phyloP scores from a whole-genome alignment of 2,329 filamentous ascomycete genomes.

The Aspergillus jensenii region DNA sequence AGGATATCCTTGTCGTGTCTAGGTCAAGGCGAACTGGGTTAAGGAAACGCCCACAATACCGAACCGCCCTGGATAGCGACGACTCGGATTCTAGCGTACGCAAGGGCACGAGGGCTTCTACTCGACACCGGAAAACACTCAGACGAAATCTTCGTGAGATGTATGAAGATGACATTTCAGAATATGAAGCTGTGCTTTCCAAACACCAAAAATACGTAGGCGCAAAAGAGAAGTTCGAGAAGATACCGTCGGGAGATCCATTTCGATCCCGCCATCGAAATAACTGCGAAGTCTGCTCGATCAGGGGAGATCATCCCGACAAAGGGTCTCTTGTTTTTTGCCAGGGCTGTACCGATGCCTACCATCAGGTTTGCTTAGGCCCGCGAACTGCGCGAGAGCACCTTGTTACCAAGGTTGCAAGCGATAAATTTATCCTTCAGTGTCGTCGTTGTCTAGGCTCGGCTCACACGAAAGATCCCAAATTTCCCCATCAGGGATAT shows the following conservation, averaged over 20 bases:
- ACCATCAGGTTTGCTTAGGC: conserved; percentile 82
- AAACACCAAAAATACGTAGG: conserved; percentile 48
- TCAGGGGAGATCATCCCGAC: conserved; percentile 52
- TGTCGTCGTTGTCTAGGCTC: conserved; percentile 79
- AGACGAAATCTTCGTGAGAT: conserved; percentile 47
- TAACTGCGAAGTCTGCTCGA: conserved; percentile 70
- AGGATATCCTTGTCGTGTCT: conserved; percentile 22
- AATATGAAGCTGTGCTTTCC: conserved; percentile 48
- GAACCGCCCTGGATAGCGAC: conserved; percentile 8
- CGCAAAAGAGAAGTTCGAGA: conserved; percentile 72
- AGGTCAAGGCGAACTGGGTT: conserved; percentile 14
- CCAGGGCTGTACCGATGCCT: conserved; percentile 83
- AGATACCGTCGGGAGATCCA: conserved; percentile 57
- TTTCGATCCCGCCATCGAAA: conserved; percentile 71
- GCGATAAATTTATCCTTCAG: conserved; percentile 80
- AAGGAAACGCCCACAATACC: conserved; percentile 8
- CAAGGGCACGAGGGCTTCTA: conserved; percentile 30
- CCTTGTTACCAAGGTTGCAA: conserved; percentile 78
- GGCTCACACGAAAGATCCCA: conserved; percentile 65
- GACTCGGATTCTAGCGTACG: conserved; percentile 7
- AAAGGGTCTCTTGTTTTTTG: conserved; percentile 78
- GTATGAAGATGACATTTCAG: conserved; percentile 37
- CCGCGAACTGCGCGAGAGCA: conserved; percentile 74
- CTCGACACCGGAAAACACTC: conserved; percentile 26
- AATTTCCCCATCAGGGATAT: conserved; percentile 66